Conservation (phyloP, 1,284 basidiomycete species). For the Trichosporon sp. region DNA sequence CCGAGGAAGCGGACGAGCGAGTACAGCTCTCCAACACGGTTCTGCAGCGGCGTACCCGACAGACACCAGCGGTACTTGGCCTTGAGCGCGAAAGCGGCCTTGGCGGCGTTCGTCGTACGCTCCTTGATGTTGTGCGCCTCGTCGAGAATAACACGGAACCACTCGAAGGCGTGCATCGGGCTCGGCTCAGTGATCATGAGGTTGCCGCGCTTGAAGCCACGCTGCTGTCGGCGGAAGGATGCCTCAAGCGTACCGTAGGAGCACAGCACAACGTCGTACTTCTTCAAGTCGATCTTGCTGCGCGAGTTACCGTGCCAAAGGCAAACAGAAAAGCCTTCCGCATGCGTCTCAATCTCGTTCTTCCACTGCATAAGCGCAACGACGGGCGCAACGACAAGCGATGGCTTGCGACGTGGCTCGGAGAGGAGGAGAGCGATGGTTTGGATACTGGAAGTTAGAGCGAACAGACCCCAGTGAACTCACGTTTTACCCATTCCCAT, state of each 20-base stretch:
- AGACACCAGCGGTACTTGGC: slow-evolving; percentile 90
- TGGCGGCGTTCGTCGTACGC: slow-evolving; percentile 90
- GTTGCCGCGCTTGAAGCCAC: slow-evolving; percentile 85
- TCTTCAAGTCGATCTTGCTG: slow-evolving; percentile 66
- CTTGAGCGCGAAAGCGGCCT: slow-evolving; percentile 86
- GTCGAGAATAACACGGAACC: slow-evolving; percentile 79
- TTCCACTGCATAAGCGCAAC: slow-evolving; percentile 99
- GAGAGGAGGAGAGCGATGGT: slow-evolving; percentile 88
- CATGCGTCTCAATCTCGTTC: slow-evolving; percentile 86
- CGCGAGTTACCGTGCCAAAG: slow-evolving; percentile 84
- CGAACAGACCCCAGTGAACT: slow-evolving; percentile 22
- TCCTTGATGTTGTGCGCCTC: slow-evolving; percentile 99
- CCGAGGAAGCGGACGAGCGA: slow-evolving; percentile 88
- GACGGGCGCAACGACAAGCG: slow-evolving; percentile 91
- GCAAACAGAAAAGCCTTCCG: slow-evolving; percentile 72
- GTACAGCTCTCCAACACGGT: slow-evolving; percentile 96
- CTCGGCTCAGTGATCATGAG: slow-evolving; percentile 86
- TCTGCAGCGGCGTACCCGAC: slow-evolving; percentile 96
- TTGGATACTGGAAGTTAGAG: slow-evolving; percentile 71
- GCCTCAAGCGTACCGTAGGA: slow-evolving; percentile 84
- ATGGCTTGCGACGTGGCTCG: slow-evolving; percentile 67
- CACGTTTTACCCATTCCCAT: slow-evolving; percentile 84
- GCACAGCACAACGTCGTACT: slow-evolving; percentile 76
- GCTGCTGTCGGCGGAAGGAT: slow-evolving; percentile 88
- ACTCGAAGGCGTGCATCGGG: slow-evolving; percentile 79